Evolutionary conservation across 345 rosid genomes (phyloP).

Genomic region (Brassica incana): DNA sequence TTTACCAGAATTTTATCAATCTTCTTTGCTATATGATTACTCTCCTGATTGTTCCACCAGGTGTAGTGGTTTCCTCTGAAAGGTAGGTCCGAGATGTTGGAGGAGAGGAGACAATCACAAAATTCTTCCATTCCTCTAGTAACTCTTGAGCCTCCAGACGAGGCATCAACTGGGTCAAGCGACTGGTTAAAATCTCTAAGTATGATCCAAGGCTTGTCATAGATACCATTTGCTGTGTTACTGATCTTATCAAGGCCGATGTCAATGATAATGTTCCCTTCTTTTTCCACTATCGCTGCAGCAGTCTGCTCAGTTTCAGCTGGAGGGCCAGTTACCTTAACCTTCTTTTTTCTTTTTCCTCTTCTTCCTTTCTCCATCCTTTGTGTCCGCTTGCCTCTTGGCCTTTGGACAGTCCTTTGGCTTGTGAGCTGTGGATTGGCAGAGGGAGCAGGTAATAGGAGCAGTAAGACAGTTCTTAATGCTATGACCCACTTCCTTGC

Average conservation of each 20-base stretch:
- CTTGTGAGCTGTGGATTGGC: too few relatives aligned
- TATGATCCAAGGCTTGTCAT: not conserved
- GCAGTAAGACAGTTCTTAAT: not conserved
- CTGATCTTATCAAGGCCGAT: too few relatives aligned
- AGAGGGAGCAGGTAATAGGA: too few relatives aligned
- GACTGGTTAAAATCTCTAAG: not conserved
- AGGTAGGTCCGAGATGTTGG: not conserved
- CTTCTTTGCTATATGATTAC: not conserved
- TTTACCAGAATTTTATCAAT: not conserved
- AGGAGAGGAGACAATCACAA: not conserved
- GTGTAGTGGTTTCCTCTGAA: not conserved
- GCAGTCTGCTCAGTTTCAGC: too few relatives aligned
- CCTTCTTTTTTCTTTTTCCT: too few relatives aligned
- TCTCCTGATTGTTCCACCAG: not conserved
- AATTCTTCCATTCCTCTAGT: not conserved
- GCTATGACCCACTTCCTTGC: not conserved
- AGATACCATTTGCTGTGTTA: too few relatives aligned
- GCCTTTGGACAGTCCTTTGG: too few relatives aligned
- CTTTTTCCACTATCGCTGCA: too few relatives aligned
- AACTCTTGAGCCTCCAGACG: not conserved
- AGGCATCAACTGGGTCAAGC: not conserved
- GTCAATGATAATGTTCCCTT: too few relatives aligned
- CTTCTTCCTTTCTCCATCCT: too few relatives aligned
- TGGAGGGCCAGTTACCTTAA: too few relatives aligned
- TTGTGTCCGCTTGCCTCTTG: too few relatives aligned